Conservation (phyloP, 2,329 filamentous ascomycete genomes). For the Oidium heveae region DNA sequence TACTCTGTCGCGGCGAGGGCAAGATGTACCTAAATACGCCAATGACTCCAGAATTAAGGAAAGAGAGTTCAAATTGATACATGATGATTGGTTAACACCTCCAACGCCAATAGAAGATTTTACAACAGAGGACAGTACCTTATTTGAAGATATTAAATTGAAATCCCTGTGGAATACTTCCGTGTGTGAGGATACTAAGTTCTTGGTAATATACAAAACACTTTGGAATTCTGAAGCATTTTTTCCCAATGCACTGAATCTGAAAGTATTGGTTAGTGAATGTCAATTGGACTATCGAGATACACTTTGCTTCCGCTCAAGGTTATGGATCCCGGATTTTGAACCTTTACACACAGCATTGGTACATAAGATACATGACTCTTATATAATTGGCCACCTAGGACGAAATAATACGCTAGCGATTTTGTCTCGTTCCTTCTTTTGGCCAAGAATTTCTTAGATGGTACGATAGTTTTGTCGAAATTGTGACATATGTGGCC, state of each 20-base stretch:
- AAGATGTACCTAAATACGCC: background rate
- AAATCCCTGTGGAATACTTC: background rate
- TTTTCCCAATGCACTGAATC: background rate
- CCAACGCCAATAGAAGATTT: background rate
- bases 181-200: background rate
- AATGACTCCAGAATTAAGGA: background rate
- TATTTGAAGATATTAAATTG: background rate
- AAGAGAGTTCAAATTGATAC: background rate
- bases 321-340: background rate
- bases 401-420: background rate
- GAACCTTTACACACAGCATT: background rate
- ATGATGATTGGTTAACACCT: background rate
- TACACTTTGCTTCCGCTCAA: background rate
- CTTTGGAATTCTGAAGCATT: background rate
- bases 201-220: background rate
- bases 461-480: too few species aligned
- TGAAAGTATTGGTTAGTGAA: background rate
- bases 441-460: background rate
- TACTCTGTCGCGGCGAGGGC: background rate
- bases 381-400: background rate
- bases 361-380: background rate
- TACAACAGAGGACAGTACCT: background rate
- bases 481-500: too few species aligned
- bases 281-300: background rate
- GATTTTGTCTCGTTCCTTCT: background rate